Conservation (phyloP, 768 basidiomycete genomes). For the Auricularia sp. region DNA sequence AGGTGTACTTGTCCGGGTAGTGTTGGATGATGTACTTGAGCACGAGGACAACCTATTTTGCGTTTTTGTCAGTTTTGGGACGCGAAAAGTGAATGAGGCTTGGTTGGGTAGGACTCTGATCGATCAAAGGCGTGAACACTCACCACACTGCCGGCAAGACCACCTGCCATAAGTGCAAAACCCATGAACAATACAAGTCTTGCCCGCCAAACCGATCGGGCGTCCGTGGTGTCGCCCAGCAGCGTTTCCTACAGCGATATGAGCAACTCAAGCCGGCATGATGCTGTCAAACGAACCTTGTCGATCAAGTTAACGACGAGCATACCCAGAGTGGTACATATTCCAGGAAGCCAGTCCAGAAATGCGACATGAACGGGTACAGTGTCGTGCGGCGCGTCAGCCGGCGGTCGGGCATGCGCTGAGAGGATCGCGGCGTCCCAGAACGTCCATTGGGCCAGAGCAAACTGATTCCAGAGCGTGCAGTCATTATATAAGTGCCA, state of each 20-base stretch:
- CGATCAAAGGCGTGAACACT: constrained; percentile 23
- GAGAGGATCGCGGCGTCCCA: constrained; percentile 88
- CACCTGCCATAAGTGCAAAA: constrained; percentile 96
- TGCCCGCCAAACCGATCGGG: constrained; percentile 84
- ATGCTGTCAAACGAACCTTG: constrained; percentile 53
- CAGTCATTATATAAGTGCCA: no score
- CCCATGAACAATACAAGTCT: constrained; percentile 87
- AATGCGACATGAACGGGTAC: constrained; percentile 78
- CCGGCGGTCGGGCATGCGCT: constrained; percentile 70
- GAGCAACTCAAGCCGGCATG: constrained; percentile 49
- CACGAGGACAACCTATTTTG: constrained; percentile 65
- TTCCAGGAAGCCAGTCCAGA: constrained; percentile 95
- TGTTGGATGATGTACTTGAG: constrained; percentile 78
- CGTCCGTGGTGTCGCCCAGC: constrained; percentile 28
- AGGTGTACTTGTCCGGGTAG: constrained; percentile 67
- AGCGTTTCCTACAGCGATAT: constrained; percentile 46
- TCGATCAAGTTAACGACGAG: constrained; percentile 89
- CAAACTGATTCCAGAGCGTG: constrained; percentile 48
- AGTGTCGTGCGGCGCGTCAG: constrained; percentile 57
- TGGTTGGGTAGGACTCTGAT: no score
- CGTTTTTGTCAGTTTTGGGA: no score
- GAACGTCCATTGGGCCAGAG: constrained; percentile 90
- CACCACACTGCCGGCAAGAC: constrained; percentile 93
- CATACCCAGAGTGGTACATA: constrained; percentile 88
- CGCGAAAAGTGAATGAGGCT: no score